Conservation (phyloP, 1,139 yeast genomes). For the Pichia sorboxylosa region DNA sequence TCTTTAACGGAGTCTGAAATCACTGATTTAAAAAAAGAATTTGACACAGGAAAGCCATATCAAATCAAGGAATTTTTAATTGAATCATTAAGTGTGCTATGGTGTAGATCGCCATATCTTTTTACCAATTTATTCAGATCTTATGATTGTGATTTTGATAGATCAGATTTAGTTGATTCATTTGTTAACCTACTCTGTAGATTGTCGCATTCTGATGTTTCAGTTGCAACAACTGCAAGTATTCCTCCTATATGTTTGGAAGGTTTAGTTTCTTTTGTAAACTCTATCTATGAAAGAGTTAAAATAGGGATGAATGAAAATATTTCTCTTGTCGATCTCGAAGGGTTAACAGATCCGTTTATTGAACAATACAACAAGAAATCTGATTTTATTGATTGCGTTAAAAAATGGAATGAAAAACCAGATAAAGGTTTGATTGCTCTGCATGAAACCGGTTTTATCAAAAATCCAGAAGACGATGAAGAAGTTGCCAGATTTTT, state of each 20-base stretch:
- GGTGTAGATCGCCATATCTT: constrained; percentile 74
- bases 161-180: constrained; percentile 66
- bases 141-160: constrained; percentile 86
- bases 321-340: constrained; percentile 10
- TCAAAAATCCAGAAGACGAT: constrained; percentile 40
- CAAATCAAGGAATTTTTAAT: constrained; percentile 62
- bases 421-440: constrained; percentile 66
- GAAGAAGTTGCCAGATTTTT: constrained; percentile 65
- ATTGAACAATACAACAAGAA: constrained; percentile 45
- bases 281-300: constrained; percentile 52
- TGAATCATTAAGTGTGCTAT: constrained; percentile 72
- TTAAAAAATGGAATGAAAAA: constrained; percentile 62
- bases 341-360: constrained; percentile 18
- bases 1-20: constrained; percentile 18
- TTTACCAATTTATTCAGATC: constrained; percentile 69
- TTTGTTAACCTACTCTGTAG: constrained; percentile 63
- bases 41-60: constrained; percentile 30
- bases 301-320: constrained; percentile 21
- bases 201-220: constrained; percentile 71
- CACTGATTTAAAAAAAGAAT: constrained; percentile 18
- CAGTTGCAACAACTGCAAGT: constrained; percentile 62
- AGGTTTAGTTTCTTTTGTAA: constrained; percentile 63
- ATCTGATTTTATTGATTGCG: constrained; percentile 63
- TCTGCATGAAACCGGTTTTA: constrained; percentile 52
- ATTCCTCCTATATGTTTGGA: constrained; percentile 93